Evolutionary conservation across 306 rosid genomes (phyloP).

Genomic region (Amphicarpaea edgeworthii): DNA sequence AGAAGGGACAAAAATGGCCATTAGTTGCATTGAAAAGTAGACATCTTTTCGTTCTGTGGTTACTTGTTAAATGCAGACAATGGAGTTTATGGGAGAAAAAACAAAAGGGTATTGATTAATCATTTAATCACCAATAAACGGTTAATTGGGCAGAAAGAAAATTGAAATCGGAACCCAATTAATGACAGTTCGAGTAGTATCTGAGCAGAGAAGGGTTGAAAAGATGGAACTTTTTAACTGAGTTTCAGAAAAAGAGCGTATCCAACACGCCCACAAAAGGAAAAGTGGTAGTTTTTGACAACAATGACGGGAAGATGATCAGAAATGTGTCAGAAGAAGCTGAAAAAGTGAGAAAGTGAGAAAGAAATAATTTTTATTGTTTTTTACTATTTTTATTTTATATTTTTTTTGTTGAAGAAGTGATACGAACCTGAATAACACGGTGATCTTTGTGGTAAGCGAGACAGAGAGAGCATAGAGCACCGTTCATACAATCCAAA

Average conservation of each 20-base stretch:
- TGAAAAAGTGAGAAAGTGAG: no score
- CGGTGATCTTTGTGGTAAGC: conserved; percentile 83
- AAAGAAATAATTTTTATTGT: neutral
- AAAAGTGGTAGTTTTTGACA: conserved; percentile 17
- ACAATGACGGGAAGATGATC: neutral
- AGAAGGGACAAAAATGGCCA: conserved; percentile 1
- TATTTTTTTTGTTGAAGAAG: no score
- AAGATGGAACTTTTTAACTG: conserved; percentile 30
- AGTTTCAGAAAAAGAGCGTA: conserved; percentile 31
- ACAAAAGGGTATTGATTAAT: neutral
- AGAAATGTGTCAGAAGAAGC: conserved; percentile 19
- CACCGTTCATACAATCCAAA: conserved; percentile 89
- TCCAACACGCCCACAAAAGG: conserved; percentile 19
- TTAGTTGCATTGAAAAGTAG: neutral
- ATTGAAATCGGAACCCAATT: neutral
- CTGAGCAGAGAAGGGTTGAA: neutral
- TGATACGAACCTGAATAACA: conserved; percentile 73
- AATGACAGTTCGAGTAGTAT: conserved; percentile 15
- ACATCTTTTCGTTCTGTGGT: no score
- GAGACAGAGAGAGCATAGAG: conserved; percentile 92
- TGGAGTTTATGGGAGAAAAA: neutral
- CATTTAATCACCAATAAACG: neutral
- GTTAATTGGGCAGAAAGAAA: neutral
- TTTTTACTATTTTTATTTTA: no score
- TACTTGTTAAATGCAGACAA: neutral